Evolutionary conservation across 176 grass and related monocot genomes (phyloP), one percentile per base, ranked within the genome.

Genomic region (Elaeis guineensis): DNA sequence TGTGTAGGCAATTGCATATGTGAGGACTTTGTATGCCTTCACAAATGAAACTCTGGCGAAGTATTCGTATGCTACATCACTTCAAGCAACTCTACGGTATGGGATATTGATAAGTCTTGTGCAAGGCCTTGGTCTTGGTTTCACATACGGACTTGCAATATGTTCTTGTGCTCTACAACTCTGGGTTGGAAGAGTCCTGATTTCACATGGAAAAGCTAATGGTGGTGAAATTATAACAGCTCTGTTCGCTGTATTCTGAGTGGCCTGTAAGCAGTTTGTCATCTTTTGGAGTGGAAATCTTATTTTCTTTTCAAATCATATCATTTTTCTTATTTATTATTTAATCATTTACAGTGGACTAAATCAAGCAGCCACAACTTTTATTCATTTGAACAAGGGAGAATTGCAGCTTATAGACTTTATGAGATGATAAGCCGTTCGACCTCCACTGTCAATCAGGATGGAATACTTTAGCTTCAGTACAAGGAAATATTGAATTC

Each of bases 351-450:
- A 52, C 16, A 98, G 93, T 78, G 93, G 93, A 69, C 65, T 98
- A 82, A 98, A 98, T 75, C 93, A 98, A 75, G 93, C 93, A 63
- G 93, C 93, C 49, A 98, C 93, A 64, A 98, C 66, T 98, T 98
- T 67, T 98, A 98, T 83, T 91, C 87, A 55, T 98, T 98, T 61
- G 93, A 98, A 57, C 93, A 98, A 89, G 93, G 93, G 24, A 70
- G 93, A 51, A 98, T 98, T 70, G 87, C 93, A 52, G 93, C 93
- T 85, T 92, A 92, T 78, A 92, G 87, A 81, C 73, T 98, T 16
- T 98, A 83, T 71, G 93, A 98, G 75, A 98, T 98, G 93, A 98
- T 98, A 81, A 98, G 84, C 61, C 87, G 93, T 69, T 98, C 93
- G 28, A 82, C 80, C 56, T 89, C 93, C 52, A 75, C 61, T 67